Evolutionary conservation across 1,284 basidiomycete genomes (phyloP), one percentile per base, ranked within the genome.

Genomic region (Heterobasidion parviporum): DNA sequence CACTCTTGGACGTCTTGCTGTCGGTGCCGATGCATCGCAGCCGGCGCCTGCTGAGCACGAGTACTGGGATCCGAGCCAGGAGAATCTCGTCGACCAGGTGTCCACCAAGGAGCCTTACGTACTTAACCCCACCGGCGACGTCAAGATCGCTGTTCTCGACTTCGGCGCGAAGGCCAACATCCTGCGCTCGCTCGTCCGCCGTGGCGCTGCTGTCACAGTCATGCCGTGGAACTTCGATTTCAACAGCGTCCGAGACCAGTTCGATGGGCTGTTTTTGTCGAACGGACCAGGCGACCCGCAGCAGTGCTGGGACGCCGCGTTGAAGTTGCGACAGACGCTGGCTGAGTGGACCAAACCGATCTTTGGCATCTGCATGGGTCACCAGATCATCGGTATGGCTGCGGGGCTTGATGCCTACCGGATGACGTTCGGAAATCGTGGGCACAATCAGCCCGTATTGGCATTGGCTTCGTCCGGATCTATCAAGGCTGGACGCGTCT

Each of bases 311-410:
- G 85, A 92, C 57, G 94, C 94, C 20, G 90, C 86, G 15, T 67
- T 88, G 60, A 83, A 89, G 59, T 82, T 98, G 57, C 83, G 92
- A 62, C 79, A 80, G 64, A 94, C 92, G 15, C 75, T 98, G 55
- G 67, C 81, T 52, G 89, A 96, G 70, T 98, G 95, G 94, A 74
- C 87, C 71, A 90, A 87, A 67, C 96, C 96, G 20, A 81, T 99
- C 54, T 99, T 99, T 66, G 97, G 96, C 57, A 97, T 99, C 67
- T 99, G 96, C 75, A 99, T 99, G 97, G 97, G 94, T 50, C 92
- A 97, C 70, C 94, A 97, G 71, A 83, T 99, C 63, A 92, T 99
- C 64, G 96, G 97, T 52, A 89, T 99, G 76, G 96, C 96, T 15
- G 95, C 94, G 18, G 97, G 97, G 47, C 74, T 98, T 59, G 94